Evolutionary conservation across 1,284 basidiomycete genomes (phyloP).

Genomic region (Boletus smithii): DNA sequence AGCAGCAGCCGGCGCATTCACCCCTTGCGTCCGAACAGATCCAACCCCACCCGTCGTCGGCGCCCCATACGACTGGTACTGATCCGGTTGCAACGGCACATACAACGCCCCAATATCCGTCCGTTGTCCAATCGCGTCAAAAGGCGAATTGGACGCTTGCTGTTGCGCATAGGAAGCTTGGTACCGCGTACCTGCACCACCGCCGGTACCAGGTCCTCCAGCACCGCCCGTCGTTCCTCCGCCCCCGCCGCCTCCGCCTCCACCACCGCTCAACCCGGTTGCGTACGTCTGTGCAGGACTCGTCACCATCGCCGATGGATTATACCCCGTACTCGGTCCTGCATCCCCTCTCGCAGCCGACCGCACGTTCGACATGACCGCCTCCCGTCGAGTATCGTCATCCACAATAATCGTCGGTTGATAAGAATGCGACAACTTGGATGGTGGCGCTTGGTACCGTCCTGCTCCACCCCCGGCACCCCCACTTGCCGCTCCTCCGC

Average conservation of each 20-base stretch:
- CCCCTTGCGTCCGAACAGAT: constrained; percentile 43
- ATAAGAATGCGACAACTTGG: constrained; percentile 69
- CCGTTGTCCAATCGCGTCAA: constrained; percentile 60
- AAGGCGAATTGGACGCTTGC: constrained; percentile 43
- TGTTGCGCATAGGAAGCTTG: constrained; percentile 45
- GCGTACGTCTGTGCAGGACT: constrained; percentile 72
- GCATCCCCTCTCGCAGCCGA: constrained; percentile 56
- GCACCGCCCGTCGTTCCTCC: constrained; percentile 1
- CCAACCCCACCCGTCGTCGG: constrained; percentile 31
- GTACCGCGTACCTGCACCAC: constrained; percentile 40
- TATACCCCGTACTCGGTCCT: constrained; percentile 42
- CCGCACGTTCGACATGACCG: constrained; percentile 72
- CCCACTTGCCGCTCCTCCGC: constrained; percentile 8
- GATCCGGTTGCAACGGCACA: constrained; percentile 76
- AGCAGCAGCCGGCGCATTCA: constrained; percentile 9
- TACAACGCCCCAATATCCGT: constrained; percentile 66
- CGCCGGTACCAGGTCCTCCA: constrained; percentile 6
- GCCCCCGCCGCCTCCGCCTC: background rate
- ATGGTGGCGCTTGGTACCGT: constrained; percentile 48
- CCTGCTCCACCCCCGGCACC: constrained; percentile 19
- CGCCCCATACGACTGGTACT: constrained; percentile 56
- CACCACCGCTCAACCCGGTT: constrained; percentile 25
- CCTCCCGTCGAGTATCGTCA: constrained; percentile 65
- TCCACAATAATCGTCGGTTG: constrained; percentile 52
- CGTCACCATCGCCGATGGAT: constrained; percentile 52